phyloP scores from a whole-genome alignment of 805 yeast genomes.

The Kazachstania africana region DNA sequence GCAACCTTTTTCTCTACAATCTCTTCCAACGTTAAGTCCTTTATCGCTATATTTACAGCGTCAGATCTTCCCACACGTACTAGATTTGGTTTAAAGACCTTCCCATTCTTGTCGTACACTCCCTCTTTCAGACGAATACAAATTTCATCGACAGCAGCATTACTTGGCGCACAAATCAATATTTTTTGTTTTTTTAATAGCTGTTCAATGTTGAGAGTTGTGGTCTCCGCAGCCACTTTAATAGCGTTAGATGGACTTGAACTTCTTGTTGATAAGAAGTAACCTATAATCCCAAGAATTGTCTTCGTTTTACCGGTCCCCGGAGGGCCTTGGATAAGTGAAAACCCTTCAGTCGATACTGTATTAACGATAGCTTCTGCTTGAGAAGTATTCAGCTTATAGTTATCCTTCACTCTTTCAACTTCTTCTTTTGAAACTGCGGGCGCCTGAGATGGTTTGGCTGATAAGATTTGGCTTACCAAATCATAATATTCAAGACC shows the following conservation, averaged over 20 bases:
- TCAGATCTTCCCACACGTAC: constrained; percentile 88
- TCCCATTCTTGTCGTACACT: constrained; percentile 45
- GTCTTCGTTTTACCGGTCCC: constrained; percentile 99
- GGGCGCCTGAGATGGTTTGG: constrained; percentile 35
- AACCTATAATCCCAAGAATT: constrained; percentile 81
- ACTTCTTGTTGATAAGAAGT: constrained; percentile 39
- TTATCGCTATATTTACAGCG: constrained; percentile 71
- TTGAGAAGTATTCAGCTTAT: constrained; percentile 74
- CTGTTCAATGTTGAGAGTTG: constrained; percentile 12
- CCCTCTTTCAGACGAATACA: constrained; percentile 74
- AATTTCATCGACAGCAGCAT: constrained; percentile 96
- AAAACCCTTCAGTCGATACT: constrained; percentile 57
- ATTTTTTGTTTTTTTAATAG: constrained; percentile 40
- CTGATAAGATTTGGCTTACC: constrained; percentile 51
- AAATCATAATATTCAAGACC: constrained; percentile 79
- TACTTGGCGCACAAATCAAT: constrained; percentile 92
- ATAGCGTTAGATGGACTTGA: constrained; percentile 20
- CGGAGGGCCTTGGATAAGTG: constrained; percentile 96
- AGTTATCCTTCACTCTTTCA: constrained; percentile 33
- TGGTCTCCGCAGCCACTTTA: constrained; percentile 21
- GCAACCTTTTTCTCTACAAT: constrained; percentile 55
- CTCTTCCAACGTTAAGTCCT: constrained; percentile 77
- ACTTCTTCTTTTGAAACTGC: constrained; percentile 28
- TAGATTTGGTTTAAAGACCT: constrained; percentile 44
- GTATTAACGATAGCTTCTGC: constrained; percentile 80